Evolutionary conservation across 208 protist species (phyloP).

Genomic region (Acanthamoeba healyi): DNA sequence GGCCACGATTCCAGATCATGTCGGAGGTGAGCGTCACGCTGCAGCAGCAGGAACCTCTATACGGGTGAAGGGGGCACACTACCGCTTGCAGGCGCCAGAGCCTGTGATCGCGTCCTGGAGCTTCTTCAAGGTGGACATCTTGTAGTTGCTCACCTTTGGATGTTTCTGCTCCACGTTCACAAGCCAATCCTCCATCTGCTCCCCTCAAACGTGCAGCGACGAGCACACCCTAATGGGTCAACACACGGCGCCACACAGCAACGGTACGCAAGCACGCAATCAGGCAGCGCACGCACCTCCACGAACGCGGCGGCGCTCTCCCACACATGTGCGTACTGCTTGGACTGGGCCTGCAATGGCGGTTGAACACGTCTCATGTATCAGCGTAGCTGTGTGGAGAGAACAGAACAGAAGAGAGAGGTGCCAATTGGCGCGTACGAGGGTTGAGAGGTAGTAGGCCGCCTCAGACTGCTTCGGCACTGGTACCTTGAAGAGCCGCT

Average conservation of each 20-base stretch:
- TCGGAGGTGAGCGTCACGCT: neutral
- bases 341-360: neutral
- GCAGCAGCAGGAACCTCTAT: neutral
- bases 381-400: too few relatives aligned
- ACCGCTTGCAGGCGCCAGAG: neutral
- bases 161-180: conserved; percentile 6
- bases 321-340: neutral
- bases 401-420: neutral
- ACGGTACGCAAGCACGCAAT: too few relatives aligned
- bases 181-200: neutral
- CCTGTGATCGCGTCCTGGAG: neutral
- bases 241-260: too few relatives aligned
- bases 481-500: neutral
- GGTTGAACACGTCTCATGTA: neutral
- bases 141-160: neutral
- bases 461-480: neutral
- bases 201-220: neutral
- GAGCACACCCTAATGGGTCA: too few relatives aligned
- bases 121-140: neutral
- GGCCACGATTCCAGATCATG: neutral
- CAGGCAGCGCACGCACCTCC: neutral
- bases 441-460: neutral
- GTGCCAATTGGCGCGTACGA: neutral
- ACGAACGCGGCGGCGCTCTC: neutral
- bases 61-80: neutral